phyloP scores from a whole-genome alignment of 306 rosid genomes.

The Fagus crenata region DNA sequence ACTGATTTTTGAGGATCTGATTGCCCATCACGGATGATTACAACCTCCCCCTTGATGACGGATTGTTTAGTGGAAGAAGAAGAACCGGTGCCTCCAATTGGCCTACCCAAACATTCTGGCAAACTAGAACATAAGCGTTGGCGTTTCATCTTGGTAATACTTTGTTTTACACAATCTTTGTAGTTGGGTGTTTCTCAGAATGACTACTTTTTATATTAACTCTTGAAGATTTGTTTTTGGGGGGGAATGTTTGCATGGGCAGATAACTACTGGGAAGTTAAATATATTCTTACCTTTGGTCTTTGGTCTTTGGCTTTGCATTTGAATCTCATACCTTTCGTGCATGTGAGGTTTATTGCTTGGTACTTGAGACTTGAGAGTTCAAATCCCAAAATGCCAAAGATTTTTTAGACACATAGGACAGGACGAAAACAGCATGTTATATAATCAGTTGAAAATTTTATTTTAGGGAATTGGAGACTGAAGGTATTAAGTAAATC shows the following conservation, averaged over 20 bases:
- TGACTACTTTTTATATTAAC: no score
- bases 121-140: conserved; percentile 14
- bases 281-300: background rate
- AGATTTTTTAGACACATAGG: no score
- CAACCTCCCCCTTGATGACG: conserved; percentile 40
- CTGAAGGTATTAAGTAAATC: no score
- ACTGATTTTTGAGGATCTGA: conserved; percentile 48
- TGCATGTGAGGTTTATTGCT: conserved; percentile 24
- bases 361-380: background rate
- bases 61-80: conserved; percentile 17
- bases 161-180: no score
- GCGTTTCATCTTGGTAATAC: conserved; percentile 26
- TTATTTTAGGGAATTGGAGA: no score
- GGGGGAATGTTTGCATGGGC: no score
- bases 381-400: background rate
- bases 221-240: no score
- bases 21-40: conserved; percentile 31
- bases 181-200: no score
- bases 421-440: no score
- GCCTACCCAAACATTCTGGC: background rate
- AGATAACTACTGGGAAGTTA: background rate
- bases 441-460: no score
- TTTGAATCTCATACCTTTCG: conserved; percentile 52
- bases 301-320: conserved; percentile 35
- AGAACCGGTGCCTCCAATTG: conserved; percentile 24